Evolutionary conservation across 495 filamentous ascomycete species (phyloP).

Genomic region (Penicillium alfredii): DNA sequence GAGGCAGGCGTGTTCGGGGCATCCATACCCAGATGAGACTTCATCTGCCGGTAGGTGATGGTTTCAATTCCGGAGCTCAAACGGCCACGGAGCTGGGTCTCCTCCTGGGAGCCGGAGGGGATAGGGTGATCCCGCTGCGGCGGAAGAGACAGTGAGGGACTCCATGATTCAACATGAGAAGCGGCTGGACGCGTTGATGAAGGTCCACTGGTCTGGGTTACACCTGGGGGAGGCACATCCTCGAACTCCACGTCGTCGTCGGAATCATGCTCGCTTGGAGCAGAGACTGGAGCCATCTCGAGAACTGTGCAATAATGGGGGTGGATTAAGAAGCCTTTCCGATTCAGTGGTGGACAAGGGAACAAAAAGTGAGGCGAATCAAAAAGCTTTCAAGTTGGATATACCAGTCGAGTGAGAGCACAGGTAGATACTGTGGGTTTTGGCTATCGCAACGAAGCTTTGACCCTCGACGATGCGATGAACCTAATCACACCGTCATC

Average conservation of each 20-base stretch:
- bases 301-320: too few species aligned
- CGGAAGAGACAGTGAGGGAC: conserved; percentile 12
- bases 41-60: conserved; percentile 45
- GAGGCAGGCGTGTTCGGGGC: conserved; percentile 34
- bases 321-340: too few species aligned
- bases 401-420: conserved; percentile 2
- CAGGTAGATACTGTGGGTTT: conserved; percentile 1
- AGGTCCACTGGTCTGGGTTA: too few species aligned
- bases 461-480: too few species aligned
- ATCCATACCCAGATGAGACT: conserved; percentile 52
- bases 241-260: conserved; percentile 23
- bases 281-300: conserved; percentile 5
- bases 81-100: conserved; percentile 42
- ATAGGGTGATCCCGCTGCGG: conserved; percentile 50
- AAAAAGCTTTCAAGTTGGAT: neutral
- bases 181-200: too few species aligned
- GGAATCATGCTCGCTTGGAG: conserved; percentile 2
- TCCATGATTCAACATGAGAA: too few species aligned
- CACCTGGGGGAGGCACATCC: conserved; percentile 19
- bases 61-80: conserved; percentile 15
- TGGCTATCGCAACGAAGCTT: too few species aligned
- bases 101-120: conserved; percentile 65
- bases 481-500: too few species aligned
- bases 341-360: too few species aligned
- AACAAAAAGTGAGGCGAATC: too few species aligned